Conservation (phyloP, 768 basidiomycete species). For the Kondoa malvinella region DNA sequence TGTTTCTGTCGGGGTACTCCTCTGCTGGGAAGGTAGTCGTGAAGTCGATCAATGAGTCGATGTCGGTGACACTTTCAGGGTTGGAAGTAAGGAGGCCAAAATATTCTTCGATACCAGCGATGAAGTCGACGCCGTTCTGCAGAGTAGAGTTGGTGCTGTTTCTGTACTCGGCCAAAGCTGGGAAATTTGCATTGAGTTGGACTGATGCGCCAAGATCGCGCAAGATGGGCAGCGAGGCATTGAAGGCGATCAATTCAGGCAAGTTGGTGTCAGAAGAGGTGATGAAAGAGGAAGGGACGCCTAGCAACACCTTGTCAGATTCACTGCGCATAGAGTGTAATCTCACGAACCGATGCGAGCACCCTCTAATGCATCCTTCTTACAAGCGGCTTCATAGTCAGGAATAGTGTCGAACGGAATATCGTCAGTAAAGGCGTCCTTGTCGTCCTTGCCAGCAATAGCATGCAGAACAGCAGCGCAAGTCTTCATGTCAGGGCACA, state of each 20-base stretch:
- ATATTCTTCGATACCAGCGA: conserved; percentile 1
- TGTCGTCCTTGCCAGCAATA: too few species aligned
- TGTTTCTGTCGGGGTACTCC: conserved; percentile 2
- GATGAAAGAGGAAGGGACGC: too few species aligned
- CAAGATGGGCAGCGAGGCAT: neutral
- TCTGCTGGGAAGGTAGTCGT: neutral
- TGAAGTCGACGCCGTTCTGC: neutral
- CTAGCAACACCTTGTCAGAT: too few species aligned
- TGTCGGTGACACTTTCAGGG: neutral
- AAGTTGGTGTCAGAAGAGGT: too few species aligned
- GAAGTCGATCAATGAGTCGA: neutral
- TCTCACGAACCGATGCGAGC: too few species aligned
- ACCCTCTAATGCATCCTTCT: too few species aligned
- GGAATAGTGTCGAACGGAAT: too few species aligned
- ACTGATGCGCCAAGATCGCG: neutral
- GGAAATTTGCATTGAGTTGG: conserved; percentile 2
- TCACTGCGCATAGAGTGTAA: too few species aligned
- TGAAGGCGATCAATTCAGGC: neutral
- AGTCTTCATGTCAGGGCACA: too few species aligned
- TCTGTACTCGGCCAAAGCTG: neutral
- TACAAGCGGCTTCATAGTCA: too few species aligned
- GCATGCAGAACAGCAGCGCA: too few species aligned
- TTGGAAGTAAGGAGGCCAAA: neutral
- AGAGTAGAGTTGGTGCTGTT: neutral
- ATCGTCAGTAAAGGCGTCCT: too few species aligned